Conservation (phyloP, 441 rosid genomes). For the Erysimum pusillum region DNA sequence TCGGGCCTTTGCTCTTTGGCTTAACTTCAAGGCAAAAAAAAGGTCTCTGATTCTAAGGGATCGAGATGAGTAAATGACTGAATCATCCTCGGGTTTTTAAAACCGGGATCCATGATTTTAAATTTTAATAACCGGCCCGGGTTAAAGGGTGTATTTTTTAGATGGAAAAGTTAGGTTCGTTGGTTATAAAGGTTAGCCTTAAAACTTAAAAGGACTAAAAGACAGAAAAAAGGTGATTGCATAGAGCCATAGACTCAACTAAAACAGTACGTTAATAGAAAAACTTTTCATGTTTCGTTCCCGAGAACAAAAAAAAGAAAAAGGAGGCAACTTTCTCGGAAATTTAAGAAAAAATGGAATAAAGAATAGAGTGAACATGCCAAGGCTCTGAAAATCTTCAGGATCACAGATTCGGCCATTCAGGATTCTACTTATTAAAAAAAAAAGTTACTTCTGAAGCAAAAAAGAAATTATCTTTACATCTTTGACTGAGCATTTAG, state of each 20-base stretch:
- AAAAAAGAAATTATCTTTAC: slow-evolving; percentile 20
- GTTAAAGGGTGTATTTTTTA: slow-evolving; percentile 17
- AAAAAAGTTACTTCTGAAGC: slow-evolving; percentile 5
- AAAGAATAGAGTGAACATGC: slow-evolving; percentile 43
- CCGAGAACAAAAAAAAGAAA: slow-evolving; percentile 17
- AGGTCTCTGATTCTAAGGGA: no score
- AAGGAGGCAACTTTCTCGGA: slow-evolving; percentile 38
- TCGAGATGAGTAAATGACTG: slow-evolving; percentile 13
- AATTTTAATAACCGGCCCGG: slow-evolving; percentile 10
- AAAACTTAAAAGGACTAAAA: slow-evolving; percentile 31
- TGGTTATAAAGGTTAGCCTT: slow-evolving; percentile 16
- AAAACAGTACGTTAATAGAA: slow-evolving; percentile 34
- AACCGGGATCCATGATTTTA: background rate
- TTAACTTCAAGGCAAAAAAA: slow-evolving; percentile 22
- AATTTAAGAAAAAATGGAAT: slow-evolving; percentile 32
- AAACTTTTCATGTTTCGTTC: slow-evolving; percentile 46
- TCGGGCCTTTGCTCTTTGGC: background rate
- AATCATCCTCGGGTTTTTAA: background rate
- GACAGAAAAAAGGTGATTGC: slow-evolving; percentile 42
- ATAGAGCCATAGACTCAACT: slow-evolving; percentile 19
- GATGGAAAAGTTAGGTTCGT: slow-evolving; percentile 17
- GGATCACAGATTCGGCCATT: slow-evolving; percentile 34
- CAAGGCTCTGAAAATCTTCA: slow-evolving; percentile 46
- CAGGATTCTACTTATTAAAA: slow-evolving; percentile 8
- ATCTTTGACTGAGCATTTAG: slow-evolving; percentile 12